A percentile compares a stretch with the other conserved stretches of the same genome.
Conservation (phyloP, 768 basidiomycete genomes). For the Hortiboletus campestris region DNA sequence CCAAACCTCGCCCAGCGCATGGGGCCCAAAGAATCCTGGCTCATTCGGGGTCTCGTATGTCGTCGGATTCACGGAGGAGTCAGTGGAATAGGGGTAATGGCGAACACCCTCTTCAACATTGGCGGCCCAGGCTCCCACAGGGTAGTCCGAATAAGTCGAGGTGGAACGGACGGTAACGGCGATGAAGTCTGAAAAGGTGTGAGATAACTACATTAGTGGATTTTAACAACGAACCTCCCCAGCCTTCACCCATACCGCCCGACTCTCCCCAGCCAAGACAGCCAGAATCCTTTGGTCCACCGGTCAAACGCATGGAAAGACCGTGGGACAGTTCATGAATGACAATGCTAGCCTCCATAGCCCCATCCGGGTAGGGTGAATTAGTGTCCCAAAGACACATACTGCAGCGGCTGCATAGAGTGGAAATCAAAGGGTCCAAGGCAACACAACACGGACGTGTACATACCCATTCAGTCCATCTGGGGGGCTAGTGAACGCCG, state of each 20-base stretch:
- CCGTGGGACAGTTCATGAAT: constrained; percentile 90
- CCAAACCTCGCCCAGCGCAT: constrained; percentile 87
- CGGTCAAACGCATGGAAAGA: constrained; percentile 88
- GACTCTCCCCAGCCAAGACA: constrained; percentile 94
- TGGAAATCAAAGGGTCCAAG: background rate
- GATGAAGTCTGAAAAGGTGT: constrained; percentile 55
- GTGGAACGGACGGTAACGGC: constrained; percentile 85
- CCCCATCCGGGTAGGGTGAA: constrained; percentile 88
- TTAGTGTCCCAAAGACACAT: constrained; percentile 97
- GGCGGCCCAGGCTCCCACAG: constrained; percentile 95
- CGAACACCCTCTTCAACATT: constrained; percentile 75
- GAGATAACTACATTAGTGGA: background rate
- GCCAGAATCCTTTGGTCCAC: constrained; percentile 87
- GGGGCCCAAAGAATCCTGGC: constrained; percentile 21
- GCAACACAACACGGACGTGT: background rate
- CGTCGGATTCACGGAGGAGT: constrained; percentile 79
- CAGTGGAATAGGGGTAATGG: constrained; percentile 83
- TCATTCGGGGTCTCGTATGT: constrained; percentile 93
- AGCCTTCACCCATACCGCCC: constrained; percentile 97
- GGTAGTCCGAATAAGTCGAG: constrained; percentile 68
- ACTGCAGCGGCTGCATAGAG: constrained; percentile 57
- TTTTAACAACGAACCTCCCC: constrained; percentile 58
- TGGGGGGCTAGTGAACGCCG: constrained; percentile 85
- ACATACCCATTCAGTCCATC: constrained; percentile 72
- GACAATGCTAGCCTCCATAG: constrained; percentile 93